Conservation (phyloP, 2,329 filamentous ascomycete genomes). For the Aspergillus terreus region DNA sequence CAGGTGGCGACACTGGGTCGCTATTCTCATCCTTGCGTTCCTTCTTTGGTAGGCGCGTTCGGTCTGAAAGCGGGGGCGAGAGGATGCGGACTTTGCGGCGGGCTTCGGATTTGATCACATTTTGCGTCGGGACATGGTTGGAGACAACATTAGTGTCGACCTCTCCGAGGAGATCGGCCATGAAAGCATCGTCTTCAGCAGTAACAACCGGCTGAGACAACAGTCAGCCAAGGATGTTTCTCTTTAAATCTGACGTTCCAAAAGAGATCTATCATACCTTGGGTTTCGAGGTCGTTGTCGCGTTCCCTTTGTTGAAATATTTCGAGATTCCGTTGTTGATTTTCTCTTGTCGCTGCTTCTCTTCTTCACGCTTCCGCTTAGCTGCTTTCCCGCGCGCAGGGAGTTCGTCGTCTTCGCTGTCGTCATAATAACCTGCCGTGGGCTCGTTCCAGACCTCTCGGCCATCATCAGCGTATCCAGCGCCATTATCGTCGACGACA, state of each 20-base stretch:
- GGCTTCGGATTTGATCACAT: constrained; percentile 67
- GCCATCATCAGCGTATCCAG: constrained; percentile 94
- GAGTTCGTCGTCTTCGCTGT: constrained; percentile 75
- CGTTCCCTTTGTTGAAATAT: constrained; percentile 79
- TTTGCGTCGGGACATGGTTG: constrained; percentile 53
- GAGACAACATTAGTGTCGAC: constrained; percentile 74
- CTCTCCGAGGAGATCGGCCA: constrained; percentile 78
- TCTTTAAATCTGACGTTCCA: background rate
- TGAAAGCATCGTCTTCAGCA: constrained; percentile 83
- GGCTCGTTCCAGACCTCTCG: constrained; percentile 86
- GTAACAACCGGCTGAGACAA: constrained; percentile 65
- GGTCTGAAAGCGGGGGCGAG: constrained; percentile 65
- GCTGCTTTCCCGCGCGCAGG: constrained; percentile 59
- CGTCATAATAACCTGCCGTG: constrained; percentile 50
- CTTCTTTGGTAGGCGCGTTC: constrained; percentile 51
- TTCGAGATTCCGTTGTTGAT: constrained; percentile 90
- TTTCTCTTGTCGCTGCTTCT: constrained; percentile 78
- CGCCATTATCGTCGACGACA: constrained; percentile 96
- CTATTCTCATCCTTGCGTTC: constrained; percentile 43
- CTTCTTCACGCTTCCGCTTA: constrained; percentile 84
- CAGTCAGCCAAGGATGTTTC: constrained; percentile 6
- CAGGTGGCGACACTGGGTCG: constrained; percentile 43
- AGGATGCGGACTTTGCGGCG: constrained; percentile 75
- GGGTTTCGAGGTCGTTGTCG: constrained; percentile 62
- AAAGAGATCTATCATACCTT: constrained; percentile 59